Evolutionary conservation across 2,329 filamentous ascomycete species (phyloP).

Genomic region (Fonsecaea nubica): DNA sequence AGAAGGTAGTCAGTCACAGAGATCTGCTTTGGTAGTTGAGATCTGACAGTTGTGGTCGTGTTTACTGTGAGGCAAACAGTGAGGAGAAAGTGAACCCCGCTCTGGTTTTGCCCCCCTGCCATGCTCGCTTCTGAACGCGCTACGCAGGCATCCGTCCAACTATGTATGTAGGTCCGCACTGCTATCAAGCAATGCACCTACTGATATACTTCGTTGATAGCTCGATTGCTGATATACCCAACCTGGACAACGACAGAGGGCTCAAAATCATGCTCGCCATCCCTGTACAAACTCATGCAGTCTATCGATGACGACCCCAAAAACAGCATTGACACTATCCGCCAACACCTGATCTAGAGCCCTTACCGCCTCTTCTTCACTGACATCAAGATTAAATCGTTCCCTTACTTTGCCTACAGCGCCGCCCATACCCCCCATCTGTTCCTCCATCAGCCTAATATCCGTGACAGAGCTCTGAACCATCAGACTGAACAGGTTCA

Average conservation of each 20-base stretch:
- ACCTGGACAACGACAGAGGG: background rate
- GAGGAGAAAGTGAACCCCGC: slow-evolving; percentile 2
- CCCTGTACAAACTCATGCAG: slow-evolving; percentile 93
- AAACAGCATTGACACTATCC: slow-evolving; percentile 85
- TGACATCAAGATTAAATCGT: slow-evolving; percentile 87
- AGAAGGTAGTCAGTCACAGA: background rate
- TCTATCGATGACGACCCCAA: slow-evolving; percentile 92
- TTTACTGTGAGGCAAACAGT: background rate
- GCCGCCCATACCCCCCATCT: slow-evolving; percentile 50
- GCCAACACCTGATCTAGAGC: slow-evolving; percentile 90
- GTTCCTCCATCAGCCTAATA: slow-evolving; percentile 88
- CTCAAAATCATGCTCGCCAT: slow-evolving; percentile 70
- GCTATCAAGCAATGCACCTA: background rate
- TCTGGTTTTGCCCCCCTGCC: background rate
- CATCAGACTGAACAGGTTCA: slow-evolving; percentile 97
- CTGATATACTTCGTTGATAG: background rate
- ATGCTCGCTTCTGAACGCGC: background rate
- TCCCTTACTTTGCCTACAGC: slow-evolving; percentile 95
- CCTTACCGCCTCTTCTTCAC: slow-evolving; percentile 87
- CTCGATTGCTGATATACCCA: background rate
- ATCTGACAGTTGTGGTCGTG: background rate
- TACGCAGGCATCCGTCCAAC: too few relatives aligned
- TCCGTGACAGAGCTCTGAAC: slow-evolving; percentile 97
- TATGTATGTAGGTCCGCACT: background rate
- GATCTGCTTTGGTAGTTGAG: background rate